Evolutionary conservation across 441 rosid species (phyloP).

Genomic region (Isatis lusitanica): DNA sequence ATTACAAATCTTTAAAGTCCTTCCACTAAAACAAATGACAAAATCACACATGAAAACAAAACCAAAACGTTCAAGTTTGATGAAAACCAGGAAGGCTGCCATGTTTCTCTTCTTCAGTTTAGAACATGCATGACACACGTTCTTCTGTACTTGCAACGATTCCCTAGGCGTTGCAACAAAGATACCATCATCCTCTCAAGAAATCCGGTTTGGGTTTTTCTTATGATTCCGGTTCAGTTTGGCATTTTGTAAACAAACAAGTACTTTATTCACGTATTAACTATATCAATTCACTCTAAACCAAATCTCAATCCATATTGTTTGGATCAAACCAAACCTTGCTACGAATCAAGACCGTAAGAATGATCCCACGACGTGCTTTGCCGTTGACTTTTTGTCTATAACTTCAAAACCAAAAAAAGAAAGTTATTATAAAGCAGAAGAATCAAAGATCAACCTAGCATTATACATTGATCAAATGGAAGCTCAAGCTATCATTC

Average conservation of each 20-base stretch:
- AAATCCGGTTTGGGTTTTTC: background rate
- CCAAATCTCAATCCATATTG: background rate
- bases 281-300: background rate
- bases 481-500: conserved; percentile 4
- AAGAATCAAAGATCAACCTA: background rate
- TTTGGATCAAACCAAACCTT: background rate
- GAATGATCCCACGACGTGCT: background rate
- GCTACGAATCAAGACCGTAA: background rate
- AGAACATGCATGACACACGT: background rate
- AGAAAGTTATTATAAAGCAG: background rate
- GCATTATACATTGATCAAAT: conserved; percentile 9
- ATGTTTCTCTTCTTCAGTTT: background rate
- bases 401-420: background rate
- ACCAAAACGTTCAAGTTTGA: background rate
- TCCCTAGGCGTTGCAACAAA: background rate
- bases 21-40: background rate
- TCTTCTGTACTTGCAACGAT: background rate
- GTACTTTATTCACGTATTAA: background rate
- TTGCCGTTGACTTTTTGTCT: background rate
- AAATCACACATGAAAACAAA: background rate
- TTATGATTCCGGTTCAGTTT: too few species aligned
- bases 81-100: background rate
- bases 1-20: background rate
- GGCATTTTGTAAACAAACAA: background rate
- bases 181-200: background rate